Conservation (phyloP, 257 asterid genomes). For the Solanum virginianum region DNA sequence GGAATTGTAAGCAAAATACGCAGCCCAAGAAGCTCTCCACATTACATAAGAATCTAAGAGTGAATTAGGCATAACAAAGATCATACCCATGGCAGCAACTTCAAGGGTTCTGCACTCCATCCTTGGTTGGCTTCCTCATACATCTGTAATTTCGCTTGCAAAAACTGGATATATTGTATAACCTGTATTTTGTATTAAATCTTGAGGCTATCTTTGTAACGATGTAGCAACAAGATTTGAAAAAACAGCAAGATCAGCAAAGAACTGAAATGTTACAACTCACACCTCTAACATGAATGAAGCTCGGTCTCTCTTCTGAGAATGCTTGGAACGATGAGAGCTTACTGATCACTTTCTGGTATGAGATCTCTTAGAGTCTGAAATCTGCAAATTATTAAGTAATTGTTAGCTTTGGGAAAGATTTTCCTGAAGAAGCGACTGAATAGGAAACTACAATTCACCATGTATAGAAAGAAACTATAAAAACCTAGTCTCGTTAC, state of each 20-base stretch:
- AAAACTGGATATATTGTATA: conserved; percentile 71
- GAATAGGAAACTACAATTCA: neutral
- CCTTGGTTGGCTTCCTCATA: conserved; percentile 56
- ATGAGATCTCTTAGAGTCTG: conserved; percentile 58
- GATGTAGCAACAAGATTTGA: neutral
- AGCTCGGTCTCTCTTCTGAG: conserved; percentile 75
- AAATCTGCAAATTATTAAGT: conserved; percentile 34
- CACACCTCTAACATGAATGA: conserved; percentile 83
- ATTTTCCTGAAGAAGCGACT: neutral
- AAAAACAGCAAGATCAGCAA: neutral
- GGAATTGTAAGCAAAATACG: neutral
- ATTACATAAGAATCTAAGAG: neutral
- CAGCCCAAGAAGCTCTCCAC: neutral
- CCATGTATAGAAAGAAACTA: neutral
- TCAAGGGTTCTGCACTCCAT: conserved; percentile 67
- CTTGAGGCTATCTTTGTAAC: neutral
- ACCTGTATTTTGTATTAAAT: conserved; percentile 42
- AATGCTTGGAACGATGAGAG: too few relatives aligned
- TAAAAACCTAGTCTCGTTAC: neutral
- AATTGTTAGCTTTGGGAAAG: neutral
- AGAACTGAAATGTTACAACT: conserved; percentile 33
- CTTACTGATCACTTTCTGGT: conserved; percentile 80
- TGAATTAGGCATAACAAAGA: neutral
- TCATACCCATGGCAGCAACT: conserved; percentile 57
- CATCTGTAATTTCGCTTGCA: conserved; percentile 54